Percentiles rank a stretch among this genome's conserved stretches.
These are phyloP conservation scores for Paracoccidioides lutzii DNA, from an alignment of 2,329 filamentous ascomycete genomes.

Conservation along the genomic window DNA sequence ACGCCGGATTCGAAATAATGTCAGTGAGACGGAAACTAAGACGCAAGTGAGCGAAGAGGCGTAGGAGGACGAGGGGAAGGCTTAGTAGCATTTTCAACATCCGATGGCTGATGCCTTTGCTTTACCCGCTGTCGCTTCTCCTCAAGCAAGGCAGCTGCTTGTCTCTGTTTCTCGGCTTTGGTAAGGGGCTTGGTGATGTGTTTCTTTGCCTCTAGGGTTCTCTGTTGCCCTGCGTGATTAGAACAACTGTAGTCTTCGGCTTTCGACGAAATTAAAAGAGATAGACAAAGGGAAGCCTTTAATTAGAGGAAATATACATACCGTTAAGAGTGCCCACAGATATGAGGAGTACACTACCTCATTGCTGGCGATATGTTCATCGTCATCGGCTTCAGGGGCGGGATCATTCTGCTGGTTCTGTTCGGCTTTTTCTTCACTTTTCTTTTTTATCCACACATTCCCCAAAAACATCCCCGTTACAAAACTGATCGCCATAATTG, in stretches of 20 bases:
- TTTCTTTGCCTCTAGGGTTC: constrained; percentile 17
- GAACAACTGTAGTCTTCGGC: background rate
- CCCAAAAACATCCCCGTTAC: constrained; percentile 35
- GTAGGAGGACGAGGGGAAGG: background rate
- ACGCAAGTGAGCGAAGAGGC: background rate
- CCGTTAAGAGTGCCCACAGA: constrained; percentile 21
- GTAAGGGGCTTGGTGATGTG: constrained; percentile 14
- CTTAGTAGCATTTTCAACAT: constrained; percentile 1
- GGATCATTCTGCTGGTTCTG: constrained; percentile 6
- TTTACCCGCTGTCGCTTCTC: constrained; percentile 6
- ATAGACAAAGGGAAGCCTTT: background rate
- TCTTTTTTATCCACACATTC: constrained; percentile 40
- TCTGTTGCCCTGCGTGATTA: constrained; percentile 8
- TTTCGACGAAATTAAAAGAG: background rate
- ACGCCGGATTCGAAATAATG: background rate
- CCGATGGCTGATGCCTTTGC: background rate
- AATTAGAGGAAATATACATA: constrained; percentile 6
- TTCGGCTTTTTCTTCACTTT: constrained; percentile 14
- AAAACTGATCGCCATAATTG: constrained; percentile 42
- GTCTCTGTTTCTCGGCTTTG: constrained; percentile 11
- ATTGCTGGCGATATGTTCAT: constrained; percentile 11
- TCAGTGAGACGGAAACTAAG: background rate
- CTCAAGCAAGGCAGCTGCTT: constrained; percentile 9
- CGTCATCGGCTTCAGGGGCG: background rate
- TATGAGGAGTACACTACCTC: constrained; percentile 23